phyloP scores from a whole-genome alignment of 148 eudicot genomes.

The Persicaria maculosa region DNA sequence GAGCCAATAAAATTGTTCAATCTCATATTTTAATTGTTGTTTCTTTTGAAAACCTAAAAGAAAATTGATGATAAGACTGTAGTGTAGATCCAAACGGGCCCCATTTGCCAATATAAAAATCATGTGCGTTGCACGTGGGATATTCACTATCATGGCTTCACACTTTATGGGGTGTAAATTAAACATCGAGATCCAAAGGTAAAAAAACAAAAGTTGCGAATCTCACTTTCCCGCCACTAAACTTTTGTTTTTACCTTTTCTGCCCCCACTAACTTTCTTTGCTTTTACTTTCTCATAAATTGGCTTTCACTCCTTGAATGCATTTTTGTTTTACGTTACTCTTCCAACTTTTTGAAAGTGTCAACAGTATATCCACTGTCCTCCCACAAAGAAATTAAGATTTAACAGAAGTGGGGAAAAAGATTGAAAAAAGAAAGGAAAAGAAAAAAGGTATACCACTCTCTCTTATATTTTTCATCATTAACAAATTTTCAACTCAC shows the following conservation, averaged over 20 bases:
- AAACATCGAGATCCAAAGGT: conserved; percentile 3
- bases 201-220: background rate
- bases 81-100: background rate
- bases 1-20: too few relatives aligned
- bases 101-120: conserved; percentile 5
- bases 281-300: background rate
- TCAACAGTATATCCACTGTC: background rate
- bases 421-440: too few relatives aligned
- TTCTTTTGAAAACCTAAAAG: background rate
- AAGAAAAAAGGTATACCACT: background rate
- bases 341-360: conserved; percentile 7
- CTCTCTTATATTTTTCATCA: background rate
- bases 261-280: background rate
- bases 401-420: too few relatives aligned
- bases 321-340: conserved; percentile 6
- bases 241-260: background rate
- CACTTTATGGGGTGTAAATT: background rate
- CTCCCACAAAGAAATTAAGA: too few relatives aligned
- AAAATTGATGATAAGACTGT: background rate
- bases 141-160: background rate
- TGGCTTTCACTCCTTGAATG: conserved; percentile 1
- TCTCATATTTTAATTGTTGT: too few relatives aligned
- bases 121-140: conserved; percentile 7
- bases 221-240: background rate
- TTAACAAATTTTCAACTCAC: background rate